Percentiles rank a stretch among this genome's conserved stretches.
These are phyloP conservation scores for Apophysomyces ossiformis DNA, from an alignment of 371 early-diverging fungal species.

Conservation along the genomic window DNA sequence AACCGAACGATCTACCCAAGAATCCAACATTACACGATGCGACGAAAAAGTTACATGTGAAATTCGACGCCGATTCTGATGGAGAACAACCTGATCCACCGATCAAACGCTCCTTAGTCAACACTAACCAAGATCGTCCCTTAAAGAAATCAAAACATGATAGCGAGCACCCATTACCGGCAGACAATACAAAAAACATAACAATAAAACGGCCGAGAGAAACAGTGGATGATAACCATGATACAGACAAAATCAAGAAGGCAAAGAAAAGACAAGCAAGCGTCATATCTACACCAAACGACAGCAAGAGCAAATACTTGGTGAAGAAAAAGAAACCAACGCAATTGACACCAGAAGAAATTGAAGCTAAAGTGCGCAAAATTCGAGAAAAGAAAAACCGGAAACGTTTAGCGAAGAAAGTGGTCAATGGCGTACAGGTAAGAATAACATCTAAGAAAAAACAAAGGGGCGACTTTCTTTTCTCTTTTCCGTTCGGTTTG, in stretches of 20 bases:
- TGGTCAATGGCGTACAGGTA: conserved; percentile 22
- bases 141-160: background rate
- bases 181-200: background rate
- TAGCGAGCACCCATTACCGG: background rate
- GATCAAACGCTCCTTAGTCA: conserved; percentile 18
- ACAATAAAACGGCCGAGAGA: background rate
- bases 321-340: conserved; percentile 16
- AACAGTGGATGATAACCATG: conserved; percentile 8
- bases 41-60: conserved; percentile 41
- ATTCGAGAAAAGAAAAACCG: conserved; percentile 32
- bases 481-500: no score
- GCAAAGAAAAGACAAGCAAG: background rate
- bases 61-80: conserved; percentile 34
- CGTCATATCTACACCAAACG: background rate
- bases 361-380: conserved; percentile 24
- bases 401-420: conserved; percentile 21
- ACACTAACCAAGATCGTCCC: background rate
- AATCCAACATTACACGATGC: conserved; percentile 28
- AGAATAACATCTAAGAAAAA: background rate
- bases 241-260: background rate
- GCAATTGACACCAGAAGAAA: conserved; percentile 18
- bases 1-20: conserved; percentile 36
- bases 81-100: background rate
- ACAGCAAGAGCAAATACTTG: conserved; percentile 5
- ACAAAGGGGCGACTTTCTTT: background rate